Conservation (phyloP, 1,139 yeast species). For the Blastobotrys elegans region DNA sequence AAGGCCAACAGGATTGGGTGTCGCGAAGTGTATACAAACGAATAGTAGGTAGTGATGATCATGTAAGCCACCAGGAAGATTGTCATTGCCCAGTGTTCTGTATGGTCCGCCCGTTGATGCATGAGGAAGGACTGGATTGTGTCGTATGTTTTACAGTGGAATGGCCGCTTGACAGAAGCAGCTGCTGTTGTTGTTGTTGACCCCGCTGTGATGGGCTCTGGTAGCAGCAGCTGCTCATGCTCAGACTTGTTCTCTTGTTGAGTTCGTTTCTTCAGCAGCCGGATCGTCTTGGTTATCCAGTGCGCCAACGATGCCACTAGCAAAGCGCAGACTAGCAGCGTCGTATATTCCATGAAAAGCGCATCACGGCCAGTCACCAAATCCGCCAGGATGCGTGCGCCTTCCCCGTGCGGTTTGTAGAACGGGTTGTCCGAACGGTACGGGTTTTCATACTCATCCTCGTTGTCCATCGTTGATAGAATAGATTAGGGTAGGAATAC, state of each 20-base stretch:
- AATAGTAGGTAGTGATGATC: slow-evolving; percentile 15
- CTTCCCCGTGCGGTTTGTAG: not conserved
- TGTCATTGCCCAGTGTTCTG: slow-evolving; percentile 17
- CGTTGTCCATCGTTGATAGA: not conserved
- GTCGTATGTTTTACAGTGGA: not conserved
- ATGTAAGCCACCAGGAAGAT: slow-evolving; percentile 15
- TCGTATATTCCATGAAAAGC: not conserved
- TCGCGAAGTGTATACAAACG: slow-evolving; percentile 15
- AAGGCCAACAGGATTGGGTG: slow-evolving; percentile 23
- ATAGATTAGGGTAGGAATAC: not conserved
- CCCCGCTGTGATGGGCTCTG: not conserved
- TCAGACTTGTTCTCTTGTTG: not conserved
- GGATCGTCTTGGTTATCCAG: slow-evolving; percentile 3
- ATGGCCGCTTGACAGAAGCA: not conserved
- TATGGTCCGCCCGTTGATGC: slow-evolving; percentile 17
- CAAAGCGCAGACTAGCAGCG: not conserved
- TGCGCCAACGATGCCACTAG: not conserved
- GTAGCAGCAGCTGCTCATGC: not conserved
- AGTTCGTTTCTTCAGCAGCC: not conserved
- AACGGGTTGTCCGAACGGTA: slow-evolving; percentile 9
- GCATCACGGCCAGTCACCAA: slow-evolving; percentile 3
- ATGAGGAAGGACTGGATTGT: slow-evolving; percentile 12
- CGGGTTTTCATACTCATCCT: slow-evolving; percentile 1
- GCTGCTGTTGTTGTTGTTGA: not conserved
- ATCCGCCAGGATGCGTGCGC: not conserved